Conservation (phyloP, 495 filamentous ascomycete genomes). For the Evernia prunastri region DNA sequence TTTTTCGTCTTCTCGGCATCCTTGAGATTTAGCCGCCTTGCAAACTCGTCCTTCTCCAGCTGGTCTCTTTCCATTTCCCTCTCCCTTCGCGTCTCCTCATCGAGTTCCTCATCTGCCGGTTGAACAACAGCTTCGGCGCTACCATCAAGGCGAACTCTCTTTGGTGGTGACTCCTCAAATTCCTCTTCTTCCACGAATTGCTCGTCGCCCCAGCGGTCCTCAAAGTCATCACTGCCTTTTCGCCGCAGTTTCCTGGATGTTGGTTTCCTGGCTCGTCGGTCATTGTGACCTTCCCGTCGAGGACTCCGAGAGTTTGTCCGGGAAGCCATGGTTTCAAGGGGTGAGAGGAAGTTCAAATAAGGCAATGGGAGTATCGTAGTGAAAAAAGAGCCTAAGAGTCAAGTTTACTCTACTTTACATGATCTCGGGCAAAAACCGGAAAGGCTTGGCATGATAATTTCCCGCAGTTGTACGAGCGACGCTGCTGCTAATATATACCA, state of each 20-base stretch:
- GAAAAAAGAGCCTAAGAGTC: background rate
- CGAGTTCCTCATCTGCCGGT: conserved; percentile 46
- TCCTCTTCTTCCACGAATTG: conserved; percentile 48
- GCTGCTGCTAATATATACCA: background rate
- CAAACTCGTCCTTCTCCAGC: conserved; percentile 67
- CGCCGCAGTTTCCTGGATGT: conserved; percentile 29
- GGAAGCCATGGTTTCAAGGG: conserved; percentile 10
- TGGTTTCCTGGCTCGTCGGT: conserved; percentile 10
- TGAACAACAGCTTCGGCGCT: conserved; percentile 42
- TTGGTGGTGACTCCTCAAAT: conserved; percentile 50
- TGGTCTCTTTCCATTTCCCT: conserved; percentile 55
- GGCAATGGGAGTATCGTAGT: background rate
- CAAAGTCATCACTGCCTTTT: conserved; percentile 50
- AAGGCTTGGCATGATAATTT: background rate
- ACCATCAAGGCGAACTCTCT: conserved; percentile 52
- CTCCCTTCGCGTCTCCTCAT: conserved; percentile 53
- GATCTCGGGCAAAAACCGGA: background rate
- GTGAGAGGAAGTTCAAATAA: background rate
- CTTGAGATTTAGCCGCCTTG: conserved; percentile 61
- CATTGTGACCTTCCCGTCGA: background rate
- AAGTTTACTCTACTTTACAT: background rate
- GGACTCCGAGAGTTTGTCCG: background rate
- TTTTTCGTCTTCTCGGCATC: conserved; percentile 66
- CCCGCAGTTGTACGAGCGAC: background rate
- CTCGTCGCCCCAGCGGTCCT: conserved; percentile 77